Evolutionary conservation across 2,329 filamentous ascomycete species (phyloP), one percentile per base, ranked within the genome.

Genomic region (Aspergillus melleus): DNA sequence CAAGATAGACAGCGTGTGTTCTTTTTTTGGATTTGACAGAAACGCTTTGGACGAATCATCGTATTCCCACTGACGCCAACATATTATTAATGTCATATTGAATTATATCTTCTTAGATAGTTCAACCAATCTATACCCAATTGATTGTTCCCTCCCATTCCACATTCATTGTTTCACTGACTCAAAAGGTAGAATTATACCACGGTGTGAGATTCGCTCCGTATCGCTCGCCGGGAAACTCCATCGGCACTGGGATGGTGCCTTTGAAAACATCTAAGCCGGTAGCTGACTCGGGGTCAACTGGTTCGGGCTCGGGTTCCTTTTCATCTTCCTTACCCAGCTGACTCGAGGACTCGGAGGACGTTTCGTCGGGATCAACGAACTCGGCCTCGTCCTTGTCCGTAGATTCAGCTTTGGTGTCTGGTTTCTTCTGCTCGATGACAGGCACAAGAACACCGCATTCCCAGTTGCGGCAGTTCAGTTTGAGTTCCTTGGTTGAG

Each of bases 391-490:
- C 12, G 44, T 3, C 11, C 20, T 47, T 47, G 11, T 42, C 36
- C 14, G 32, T 32, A 12, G 55, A 6, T 10, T 5, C 20, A 5
- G 10, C 29, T 2, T 66, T 59, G 3, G 55, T 57, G n/a, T 64
- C 62, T 16, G 67, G 55, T 3, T 52, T 55, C n/a, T 51, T 58
- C 2, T 8, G 26, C 26, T 58, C 49, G 29, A 66, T 68, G 24
- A 90, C 80, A 10, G 88, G 87, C 46, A 97, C 73, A 24, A 98
- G 68, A 1, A 99, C 90, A 39, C 95, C 95, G 71, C 92, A 96
- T 77, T 98, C 95, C 93, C 94, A 98, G 74, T 98, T 99, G 57
- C 90, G 87, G 74, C 90, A 92, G 63, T 85, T 92, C 63, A 98
- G 81, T 74, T 92, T 96, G 12, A 87, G 85, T 62, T 84, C 76